Conservation (phyloP, 768 basidiomycete genomes). For the Auriscalpium orientale region DNA sequence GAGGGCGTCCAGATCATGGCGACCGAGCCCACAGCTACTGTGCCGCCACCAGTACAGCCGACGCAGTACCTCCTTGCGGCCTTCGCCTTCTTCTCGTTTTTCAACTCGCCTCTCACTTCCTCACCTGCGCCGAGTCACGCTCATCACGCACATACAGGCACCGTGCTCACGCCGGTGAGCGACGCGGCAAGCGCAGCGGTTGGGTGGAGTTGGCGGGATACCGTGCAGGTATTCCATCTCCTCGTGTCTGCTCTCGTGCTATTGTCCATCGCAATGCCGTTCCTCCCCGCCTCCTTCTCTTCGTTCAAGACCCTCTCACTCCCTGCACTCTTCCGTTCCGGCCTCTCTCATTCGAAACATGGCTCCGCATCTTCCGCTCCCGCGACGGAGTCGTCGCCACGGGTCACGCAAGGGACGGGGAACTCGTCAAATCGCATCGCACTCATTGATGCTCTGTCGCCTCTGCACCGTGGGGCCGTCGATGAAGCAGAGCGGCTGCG, state of each 20-base stretch:
- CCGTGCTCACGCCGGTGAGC: slow-evolving; percentile 40
- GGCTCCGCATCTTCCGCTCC: neutral
- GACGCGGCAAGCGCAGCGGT: slow-evolving; percentile 12
- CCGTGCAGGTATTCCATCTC: slow-evolving; percentile 59
- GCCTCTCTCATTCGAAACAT: neutral
- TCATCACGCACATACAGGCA: slow-evolving; percentile 49
- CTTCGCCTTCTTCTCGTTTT: slow-evolving; percentile 81
- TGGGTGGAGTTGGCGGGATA: slow-evolving; percentile 41
- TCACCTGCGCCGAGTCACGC: slow-evolving; percentile 26
- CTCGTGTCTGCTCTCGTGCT: slow-evolving; percentile 59
- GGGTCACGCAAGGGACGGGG: neutral
- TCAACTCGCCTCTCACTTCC: slow-evolving; percentile 63
- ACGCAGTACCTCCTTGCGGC: slow-evolving; percentile 71
- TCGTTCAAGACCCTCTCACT: neutral
- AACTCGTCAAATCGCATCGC: slow-evolving; percentile 3
- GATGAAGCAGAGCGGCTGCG: slow-evolving; percentile 35
- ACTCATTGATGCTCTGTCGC: slow-evolving; percentile 28
- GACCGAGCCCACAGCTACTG: slow-evolving; percentile 7
- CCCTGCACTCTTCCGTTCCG: neutral
- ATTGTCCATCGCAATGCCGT: slow-evolving; percentile 43
- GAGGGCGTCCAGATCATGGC: slow-evolving; percentile 12
- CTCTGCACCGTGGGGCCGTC: slow-evolving; percentile 24
- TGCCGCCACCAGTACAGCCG: slow-evolving; percentile 11
- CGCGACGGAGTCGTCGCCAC: neutral
- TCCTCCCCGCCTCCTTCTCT: slow-evolving; percentile 27